Evolutionary conservation across 768 basidiomycete genomes (phyloP).

Genomic region (Boletus subparvulus): DNA sequence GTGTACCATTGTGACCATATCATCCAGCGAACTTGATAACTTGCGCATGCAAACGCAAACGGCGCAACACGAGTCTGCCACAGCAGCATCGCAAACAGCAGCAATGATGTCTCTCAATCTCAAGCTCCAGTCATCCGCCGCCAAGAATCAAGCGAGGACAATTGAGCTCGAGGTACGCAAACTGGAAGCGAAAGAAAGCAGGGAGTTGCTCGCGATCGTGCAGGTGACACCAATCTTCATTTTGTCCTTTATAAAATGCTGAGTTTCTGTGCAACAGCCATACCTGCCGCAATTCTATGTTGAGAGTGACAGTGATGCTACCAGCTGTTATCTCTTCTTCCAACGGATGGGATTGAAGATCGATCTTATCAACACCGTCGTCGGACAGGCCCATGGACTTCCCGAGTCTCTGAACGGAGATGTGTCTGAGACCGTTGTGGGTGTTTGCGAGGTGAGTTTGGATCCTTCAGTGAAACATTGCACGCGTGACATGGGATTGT

Average conservation of each 20-base stretch:
- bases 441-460: constrained; percentile 80
- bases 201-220: constrained; percentile 77
- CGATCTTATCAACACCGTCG: constrained; percentile 79
- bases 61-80: constrained; percentile 78
- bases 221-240: constrained; percentile 49
- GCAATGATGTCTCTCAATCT: constrained; percentile 94
- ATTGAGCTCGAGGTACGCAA: constrained; percentile 88
- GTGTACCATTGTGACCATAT: constrained; percentile 10
- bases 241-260: neutral
- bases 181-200: constrained; percentile 80
- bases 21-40: constrained; percentile 75
- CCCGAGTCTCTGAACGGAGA: constrained; percentile 82
- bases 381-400: constrained; percentile 79
- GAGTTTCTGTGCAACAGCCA: constrained; percentile 46
- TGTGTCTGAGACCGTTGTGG: constrained; percentile 86
- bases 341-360: constrained; percentile 83
- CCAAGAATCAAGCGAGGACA: constrained; percentile 85
- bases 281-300: constrained; percentile 91
- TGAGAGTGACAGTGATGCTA: constrained; percentile 86
- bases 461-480: neutral
- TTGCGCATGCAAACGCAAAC: constrained; percentile 84
- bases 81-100: constrained; percentile 84
- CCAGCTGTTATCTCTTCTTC: constrained; percentile 91
- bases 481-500: neutral
- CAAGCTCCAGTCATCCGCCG: constrained; percentile 87